phyloP scores from a whole-genome alignment of 2,329 filamentous ascomycete genomes.

The Penicillium expansum region DNA sequence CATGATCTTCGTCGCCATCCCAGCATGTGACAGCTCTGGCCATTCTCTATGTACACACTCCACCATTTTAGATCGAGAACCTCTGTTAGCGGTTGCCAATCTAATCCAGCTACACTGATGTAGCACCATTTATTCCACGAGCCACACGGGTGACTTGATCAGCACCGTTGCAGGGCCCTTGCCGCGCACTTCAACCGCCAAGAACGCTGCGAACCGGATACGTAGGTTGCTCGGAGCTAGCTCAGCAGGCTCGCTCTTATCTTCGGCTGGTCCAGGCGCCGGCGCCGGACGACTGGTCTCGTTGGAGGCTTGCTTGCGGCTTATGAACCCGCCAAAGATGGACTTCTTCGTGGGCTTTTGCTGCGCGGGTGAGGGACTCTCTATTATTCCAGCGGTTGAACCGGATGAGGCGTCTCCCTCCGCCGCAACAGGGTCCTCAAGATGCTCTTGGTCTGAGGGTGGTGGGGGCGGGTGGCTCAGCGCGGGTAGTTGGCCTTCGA shows the following conservation, averaged over 20 bases:
- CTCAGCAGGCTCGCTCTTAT: slow-evolving; percentile 23
- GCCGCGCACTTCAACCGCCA: slow-evolving; percentile 71
- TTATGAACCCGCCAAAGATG: slow-evolving; percentile 43
- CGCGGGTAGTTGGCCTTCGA: slow-evolving; percentile 66
- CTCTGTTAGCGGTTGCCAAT: not conserved
- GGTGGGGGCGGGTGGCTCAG: slow-evolving; percentile 38
- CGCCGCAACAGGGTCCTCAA: slow-evolving; percentile 6
- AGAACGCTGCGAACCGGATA: slow-evolving; percentile 72
- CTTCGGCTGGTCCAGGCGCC: slow-evolving; percentile 17
- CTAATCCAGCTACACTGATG: not conserved
- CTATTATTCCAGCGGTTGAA: slow-evolving; percentile 19
- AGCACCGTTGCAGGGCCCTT: slow-evolving; percentile 62
- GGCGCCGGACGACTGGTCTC: slow-evolving; percentile 12
- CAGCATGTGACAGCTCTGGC: slow-evolving; percentile 6
- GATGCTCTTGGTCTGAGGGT: slow-evolving; percentile 20
- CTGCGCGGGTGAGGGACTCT: slow-evolving; percentile 16
- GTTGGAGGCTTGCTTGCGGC: slow-evolving; percentile 30
- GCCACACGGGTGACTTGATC: slow-evolving; percentile 69
- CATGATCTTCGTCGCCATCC: slow-evolving; percentile 15
- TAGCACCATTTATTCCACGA: slow-evolving; percentile 27
- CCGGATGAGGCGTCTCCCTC: slow-evolving; percentile 26
- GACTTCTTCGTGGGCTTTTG: slow-evolving; percentile 40
- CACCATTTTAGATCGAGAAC: not conserved
- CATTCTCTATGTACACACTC: slow-evolving; percentile 14
- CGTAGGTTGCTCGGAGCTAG: slow-evolving; percentile 56